Conservation (phyloP, 2,329 filamentous ascomycete genomes). For the Leptographium wingfieldii region DNA sequence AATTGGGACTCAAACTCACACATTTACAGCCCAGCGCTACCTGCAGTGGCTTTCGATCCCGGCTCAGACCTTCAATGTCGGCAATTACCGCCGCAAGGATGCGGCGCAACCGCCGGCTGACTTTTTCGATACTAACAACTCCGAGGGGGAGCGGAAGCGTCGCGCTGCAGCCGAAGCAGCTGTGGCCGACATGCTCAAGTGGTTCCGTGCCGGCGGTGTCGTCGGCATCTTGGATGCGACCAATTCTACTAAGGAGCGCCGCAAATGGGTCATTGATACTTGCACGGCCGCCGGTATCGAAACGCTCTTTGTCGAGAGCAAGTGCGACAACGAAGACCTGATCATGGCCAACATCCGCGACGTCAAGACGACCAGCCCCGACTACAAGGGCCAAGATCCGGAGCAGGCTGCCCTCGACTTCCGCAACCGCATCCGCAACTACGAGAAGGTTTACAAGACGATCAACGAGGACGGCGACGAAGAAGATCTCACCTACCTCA, state of each 20-base stretch:
- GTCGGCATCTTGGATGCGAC: constrained; percentile 95
- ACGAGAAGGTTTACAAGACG: constrained; percentile 92
- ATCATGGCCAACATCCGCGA: constrained; percentile 98
- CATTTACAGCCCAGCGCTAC: constrained; percentile 67
- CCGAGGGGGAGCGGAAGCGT: constrained; percentile 80
- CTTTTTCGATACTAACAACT: constrained; percentile 88
- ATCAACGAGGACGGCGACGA: constrained; percentile 74
- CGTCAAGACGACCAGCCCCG: constrained; percentile 91
- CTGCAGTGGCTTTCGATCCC: constrained; percentile 93
- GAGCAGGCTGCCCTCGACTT: constrained; percentile 87
- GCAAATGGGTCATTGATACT: constrained; percentile 79
- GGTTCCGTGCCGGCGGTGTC: constrained; percentile 78
- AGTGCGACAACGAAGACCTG: constrained; percentile 87
- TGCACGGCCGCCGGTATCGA: constrained; percentile 69
- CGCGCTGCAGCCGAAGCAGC: constrained; percentile 84
- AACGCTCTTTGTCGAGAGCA: constrained; percentile 91
- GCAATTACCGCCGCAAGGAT: constrained; percentile 80
- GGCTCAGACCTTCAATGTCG: constrained; percentile 93
- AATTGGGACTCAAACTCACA: not conserved
- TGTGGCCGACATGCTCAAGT: constrained; percentile 83
- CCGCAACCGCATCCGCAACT: constrained; percentile 86
- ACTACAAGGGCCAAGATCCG: constrained; percentile 89
- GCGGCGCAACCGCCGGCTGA: constrained; percentile 84
- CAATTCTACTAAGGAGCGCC: constrained; percentile 82
- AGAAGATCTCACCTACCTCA: constrained; percentile 81